Evolutionary conservation across 306 rosid genomes (phyloP).

Genomic region (Casuarina cunninghamiana): DNA sequence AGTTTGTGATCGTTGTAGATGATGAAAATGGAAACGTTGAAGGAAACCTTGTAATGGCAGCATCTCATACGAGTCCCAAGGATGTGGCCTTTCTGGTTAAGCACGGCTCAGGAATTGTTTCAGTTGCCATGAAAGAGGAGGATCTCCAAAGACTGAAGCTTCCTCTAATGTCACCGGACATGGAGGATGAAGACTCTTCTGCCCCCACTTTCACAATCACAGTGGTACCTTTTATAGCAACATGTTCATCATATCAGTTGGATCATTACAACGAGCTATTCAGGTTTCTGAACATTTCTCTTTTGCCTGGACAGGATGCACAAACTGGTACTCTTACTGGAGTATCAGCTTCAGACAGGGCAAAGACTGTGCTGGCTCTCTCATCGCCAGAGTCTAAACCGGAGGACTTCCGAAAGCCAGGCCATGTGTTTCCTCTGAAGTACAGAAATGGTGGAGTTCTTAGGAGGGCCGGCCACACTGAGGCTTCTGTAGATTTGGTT

Average conservation of each 20-base stretch:
- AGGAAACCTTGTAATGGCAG: constrained; percentile 80
- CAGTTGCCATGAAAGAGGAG: constrained; percentile 77
- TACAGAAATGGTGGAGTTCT: constrained; percentile 82
- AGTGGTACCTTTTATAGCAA: constrained; percentile 45
- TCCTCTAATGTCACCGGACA: constrained; percentile 75
- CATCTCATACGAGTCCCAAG: constrained; percentile 52
- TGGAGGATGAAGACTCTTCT: constrained; percentile 67
- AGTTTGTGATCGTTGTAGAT: constrained; percentile 90
- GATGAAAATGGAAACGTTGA: constrained; percentile 66
- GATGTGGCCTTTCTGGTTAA: constrained; percentile 65
- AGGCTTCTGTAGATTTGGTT: constrained; percentile 84
- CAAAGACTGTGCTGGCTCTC: constrained; percentile 64
- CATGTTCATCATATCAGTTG: background rate
- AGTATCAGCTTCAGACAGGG: constrained; percentile 80
- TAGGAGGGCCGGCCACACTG: constrained; percentile 85
- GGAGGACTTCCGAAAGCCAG: constrained; percentile 71
- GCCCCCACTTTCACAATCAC: constrained; percentile 88
- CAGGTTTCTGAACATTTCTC: background rate
- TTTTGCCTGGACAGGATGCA: constrained; percentile 56
- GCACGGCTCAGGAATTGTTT: constrained; percentile 82
- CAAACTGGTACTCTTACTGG: constrained; percentile 68
- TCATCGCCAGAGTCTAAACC: constrained; percentile 59
- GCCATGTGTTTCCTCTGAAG: constrained; percentile 84
- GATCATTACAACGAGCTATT: background rate
- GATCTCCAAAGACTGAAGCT: constrained; percentile 78